Conservation (phyloP, 2,329 filamentous ascomycete species). For the Clarireedia monteithiana region DNA sequence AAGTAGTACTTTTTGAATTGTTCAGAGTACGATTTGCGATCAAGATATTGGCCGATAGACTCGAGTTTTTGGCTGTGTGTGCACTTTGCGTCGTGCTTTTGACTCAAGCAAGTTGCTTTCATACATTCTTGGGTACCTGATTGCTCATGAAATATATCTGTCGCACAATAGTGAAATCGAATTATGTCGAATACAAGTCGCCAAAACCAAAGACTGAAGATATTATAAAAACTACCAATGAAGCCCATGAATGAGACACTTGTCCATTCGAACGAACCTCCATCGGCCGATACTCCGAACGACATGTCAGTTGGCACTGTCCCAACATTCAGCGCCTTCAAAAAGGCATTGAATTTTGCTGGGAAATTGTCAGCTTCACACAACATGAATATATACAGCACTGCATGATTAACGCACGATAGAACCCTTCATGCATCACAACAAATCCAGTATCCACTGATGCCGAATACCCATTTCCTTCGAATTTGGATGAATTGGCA, state of each 20-base stretch:
- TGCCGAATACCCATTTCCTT: not conserved
- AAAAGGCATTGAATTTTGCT: not conserved
- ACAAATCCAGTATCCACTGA: not conserved
- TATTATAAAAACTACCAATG: not conserved
- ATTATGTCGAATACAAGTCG: not conserved
- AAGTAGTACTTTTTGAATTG: not conserved
- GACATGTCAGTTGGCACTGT: not conserved
- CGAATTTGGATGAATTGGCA: not conserved
- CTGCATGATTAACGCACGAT: not conserved
- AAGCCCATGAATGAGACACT: not conserved
- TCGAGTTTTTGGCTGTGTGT: not conserved
- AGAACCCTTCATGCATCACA: not conserved
- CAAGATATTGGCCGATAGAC: not conserved
- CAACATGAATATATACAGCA: not conserved
- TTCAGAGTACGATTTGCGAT: not conserved
- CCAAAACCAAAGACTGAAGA: not conserved
- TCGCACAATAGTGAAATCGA: not conserved
- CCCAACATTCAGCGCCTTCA: not conserved
- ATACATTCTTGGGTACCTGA: not conserved
- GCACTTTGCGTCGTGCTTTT: not conserved
- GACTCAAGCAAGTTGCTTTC: not conserved
- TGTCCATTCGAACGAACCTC: not conserved
- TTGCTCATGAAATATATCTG: not conserved
- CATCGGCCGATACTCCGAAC: not conserved
- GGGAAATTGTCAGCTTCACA: not conserved